A percentile compares a stretch with the other conserved stretches of the same genome.
Conservation (phyloP, 768 basidiomycete genomes). For the Pleurotus citrinopileatus region DNA sequence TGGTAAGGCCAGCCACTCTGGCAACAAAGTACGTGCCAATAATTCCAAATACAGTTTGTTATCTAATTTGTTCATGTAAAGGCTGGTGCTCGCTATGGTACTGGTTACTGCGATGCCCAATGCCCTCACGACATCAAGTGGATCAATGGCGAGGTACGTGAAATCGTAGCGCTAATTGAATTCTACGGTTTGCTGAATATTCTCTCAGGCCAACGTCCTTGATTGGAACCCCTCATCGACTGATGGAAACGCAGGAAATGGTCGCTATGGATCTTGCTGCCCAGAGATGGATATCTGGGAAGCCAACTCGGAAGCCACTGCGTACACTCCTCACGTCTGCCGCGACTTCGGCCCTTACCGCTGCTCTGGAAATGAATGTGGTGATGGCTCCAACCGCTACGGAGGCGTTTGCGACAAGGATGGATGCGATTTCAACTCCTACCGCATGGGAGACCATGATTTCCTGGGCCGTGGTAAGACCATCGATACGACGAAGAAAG, state of each 20-base stretch:
- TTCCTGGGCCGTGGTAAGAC: conserved; percentile 39
- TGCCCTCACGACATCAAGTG: conserved; percentile 46
- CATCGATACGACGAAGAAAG: conserved; percentile 33
- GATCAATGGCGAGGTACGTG: conserved; percentile 35
- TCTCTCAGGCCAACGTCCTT: conserved; percentile 12
- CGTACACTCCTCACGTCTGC: conserved; percentile 40
- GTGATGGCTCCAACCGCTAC: conserved; percentile 38
- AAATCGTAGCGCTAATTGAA: background rate
- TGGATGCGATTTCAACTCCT: conserved; percentile 48
- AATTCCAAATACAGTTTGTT: conserved; percentile 24
- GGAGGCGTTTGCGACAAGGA: conserved; percentile 37
- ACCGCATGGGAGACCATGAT: conserved; percentile 32
- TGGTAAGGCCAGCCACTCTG: background rate
- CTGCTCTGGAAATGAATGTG: conserved; percentile 32
- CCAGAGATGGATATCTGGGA: conserved; percentile 47
- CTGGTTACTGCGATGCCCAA: conserved; percentile 23
- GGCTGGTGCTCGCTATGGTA: conserved; percentile 27
- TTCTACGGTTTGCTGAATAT: conserved; percentile 23
- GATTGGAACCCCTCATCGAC: conserved; percentile 12
- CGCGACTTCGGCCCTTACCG: conserved; percentile 25
- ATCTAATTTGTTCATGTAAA: background rate
- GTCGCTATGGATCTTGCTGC: conserved; percentile 39
- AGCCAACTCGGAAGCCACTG: conserved; percentile 38
- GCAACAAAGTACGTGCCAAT: conserved; percentile 43
- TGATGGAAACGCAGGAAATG: conserved; percentile 34